Evolutionary conservation across 345 rosid genomes (phyloP).

Genomic region (Eucalyptus polybractea): DNA sequence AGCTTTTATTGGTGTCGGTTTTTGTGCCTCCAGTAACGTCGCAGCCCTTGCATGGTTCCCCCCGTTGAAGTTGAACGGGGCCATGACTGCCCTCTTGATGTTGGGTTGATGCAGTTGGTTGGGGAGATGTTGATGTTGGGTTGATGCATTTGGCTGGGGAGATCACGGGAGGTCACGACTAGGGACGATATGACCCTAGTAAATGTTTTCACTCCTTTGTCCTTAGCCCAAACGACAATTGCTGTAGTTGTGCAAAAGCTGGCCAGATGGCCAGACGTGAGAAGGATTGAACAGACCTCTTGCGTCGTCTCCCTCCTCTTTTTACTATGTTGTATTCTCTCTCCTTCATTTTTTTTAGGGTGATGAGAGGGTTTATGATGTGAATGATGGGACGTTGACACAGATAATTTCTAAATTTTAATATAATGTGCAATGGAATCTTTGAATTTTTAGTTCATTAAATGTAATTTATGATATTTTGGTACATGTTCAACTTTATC

Average conservation of each 20-base stretch:
- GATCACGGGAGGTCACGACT: not conserved
- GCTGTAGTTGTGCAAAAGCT: not conserved
- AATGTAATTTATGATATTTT: not conserved
- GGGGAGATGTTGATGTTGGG: not conserved
- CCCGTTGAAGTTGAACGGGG: too few relatives aligned
- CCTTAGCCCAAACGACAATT: not conserved
- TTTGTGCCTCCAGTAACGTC: not conserved
- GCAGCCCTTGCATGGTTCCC: not conserved
- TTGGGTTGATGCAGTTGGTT: not conserved
- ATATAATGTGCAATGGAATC: fast-evolving
- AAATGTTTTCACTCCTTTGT: not conserved
- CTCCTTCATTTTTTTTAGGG: not conserved
- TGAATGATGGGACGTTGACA: not conserved
- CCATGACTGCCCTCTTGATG: not conserved
- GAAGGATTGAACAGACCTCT: not conserved
- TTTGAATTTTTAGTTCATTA: fast-evolving
- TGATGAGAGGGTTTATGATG: not conserved
- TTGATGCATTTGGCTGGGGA: not conserved
- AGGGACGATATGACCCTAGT: not conserved
- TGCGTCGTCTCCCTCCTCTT: not conserved
- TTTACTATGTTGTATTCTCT: not conserved
- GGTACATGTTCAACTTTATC: too few relatives aligned
- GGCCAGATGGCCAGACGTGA: not conserved
- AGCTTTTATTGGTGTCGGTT: not conserved
- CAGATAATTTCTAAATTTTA: too few relatives aligned